Base-by-base conservation (phyloP, 2,329 filamentous ascomycete genomes). In the Alternaria postmessia region DNA sequence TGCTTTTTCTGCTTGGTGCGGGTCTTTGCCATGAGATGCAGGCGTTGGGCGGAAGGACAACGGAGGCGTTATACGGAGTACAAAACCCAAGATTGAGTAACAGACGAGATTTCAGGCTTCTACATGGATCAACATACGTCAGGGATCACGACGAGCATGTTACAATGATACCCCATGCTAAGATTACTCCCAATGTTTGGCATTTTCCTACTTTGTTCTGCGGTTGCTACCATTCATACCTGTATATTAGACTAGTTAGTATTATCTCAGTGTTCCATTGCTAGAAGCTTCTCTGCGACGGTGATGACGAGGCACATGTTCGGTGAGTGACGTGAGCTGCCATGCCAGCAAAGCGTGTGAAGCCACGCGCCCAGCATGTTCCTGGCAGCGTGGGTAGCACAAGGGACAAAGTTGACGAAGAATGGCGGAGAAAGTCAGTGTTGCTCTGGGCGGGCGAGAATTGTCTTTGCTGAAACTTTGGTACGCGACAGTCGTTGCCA, bases 161-260 rank as follows among this genome's bases (percentile, higher is more conserved):
- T 57, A 57, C 58, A 56, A 61, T 61, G 58, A 61, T 61, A 61
- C 58, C 59, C 51, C 51, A 52, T 59, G 59, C 59, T 59, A 55
- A 47, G 51, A 59, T 55, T 57, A 39, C 54, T 57, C 53, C 36
- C 57, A 20, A 52, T 48, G 36, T 60, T 60, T 42, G 57, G 48
- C 54, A 44, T 47, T 57, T 32, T 47, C 34, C 39, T 43, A 38
- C 44, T 41, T 39, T 51, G 28, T 39, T 48, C 39, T 52, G 53
- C 22, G 41, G 16, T 32, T 38, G 48, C 53, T 61, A 42, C 43
- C 24, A 39, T 53, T 52, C 42, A 36, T 34, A 22, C 24, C 41
- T 61, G 58, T 61, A 53, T 22, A 61, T 57, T 57, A 61, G 47
- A 34, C 26, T 44, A 39, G 39, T 28, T 39, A 51, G 42, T 26